These are phyloP conservation scores for Phaeosphaeriaceae sp. DNA, from an alignment of 2,329 filamentous ascomycete species.

Conservation along the genomic window DNA sequence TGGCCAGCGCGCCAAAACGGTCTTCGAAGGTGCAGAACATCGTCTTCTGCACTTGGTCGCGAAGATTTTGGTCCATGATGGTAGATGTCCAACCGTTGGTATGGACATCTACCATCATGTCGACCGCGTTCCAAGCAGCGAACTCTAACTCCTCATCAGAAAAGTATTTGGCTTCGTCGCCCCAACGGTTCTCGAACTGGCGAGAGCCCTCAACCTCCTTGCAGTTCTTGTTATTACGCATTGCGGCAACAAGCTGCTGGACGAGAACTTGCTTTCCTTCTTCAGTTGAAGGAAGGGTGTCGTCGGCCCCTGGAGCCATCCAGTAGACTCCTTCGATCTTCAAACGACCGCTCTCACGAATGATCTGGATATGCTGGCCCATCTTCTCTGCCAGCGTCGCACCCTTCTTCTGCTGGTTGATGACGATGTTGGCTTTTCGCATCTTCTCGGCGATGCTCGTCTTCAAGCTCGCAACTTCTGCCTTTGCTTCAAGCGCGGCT, in stretches of 20 bases:
- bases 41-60: slow-evolving; percentile 9
- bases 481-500: not conserved
- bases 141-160: not conserved
- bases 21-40: slow-evolving; percentile 17
- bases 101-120: slow-evolving; percentile 10
- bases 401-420: slow-evolving; percentile 2
- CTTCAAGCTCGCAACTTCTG: not conserved
- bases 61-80: slow-evolving; percentile 10
- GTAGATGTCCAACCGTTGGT: slow-evolving; percentile 12
- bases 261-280: not conserved
- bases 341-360: not conserved
- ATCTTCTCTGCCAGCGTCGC: not conserved
- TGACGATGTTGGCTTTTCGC: not conserved
- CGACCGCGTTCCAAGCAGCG: slow-evolving; percentile 7
- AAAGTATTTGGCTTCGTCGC: slow-evolving; percentile 4
- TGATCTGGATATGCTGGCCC: not conserved
- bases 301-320: slow-evolving; percentile 1
- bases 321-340: slow-evolving; percentile 7
- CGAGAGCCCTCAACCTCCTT: not conserved
- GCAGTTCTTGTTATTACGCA: slow-evolving; percentile 9
- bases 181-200: slow-evolving; percentile 13
- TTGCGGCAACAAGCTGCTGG: slow-evolving; percentile 3
- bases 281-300: slow-evolving; percentile 4
- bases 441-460: not conserved
- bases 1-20: slow-evolving; percentile 9